Base-by-base conservation (phyloP, 306 rosid genomes). In the Vigna angularis region DNA sequence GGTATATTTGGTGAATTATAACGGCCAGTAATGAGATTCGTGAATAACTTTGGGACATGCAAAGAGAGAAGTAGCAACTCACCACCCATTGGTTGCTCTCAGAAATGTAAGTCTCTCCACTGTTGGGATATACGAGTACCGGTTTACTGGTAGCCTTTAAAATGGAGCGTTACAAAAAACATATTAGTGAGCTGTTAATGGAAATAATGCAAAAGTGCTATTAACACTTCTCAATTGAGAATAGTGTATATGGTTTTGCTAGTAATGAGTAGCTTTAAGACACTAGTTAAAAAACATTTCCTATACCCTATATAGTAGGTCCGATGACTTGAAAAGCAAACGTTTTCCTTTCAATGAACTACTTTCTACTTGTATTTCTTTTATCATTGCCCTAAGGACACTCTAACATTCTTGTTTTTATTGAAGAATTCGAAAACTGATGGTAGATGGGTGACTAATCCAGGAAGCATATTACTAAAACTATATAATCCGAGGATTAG, bases 91-190 rank as follows among this genome's bases (percentile, higher is more conserved):
- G 79, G 80, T 86, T 89, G 76, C 55, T 63, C 83, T 49, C 86
- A 76, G 90, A 86, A 79, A 82, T 84, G 26, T 92, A 94, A 75
- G 92, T 89, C 81, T 94, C 97, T 63, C 97, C 98, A 15, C 97
- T 92, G 88, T 92, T 94, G 62, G 97, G 98, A 85, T 94, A 94
- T 74, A 89, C 82, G 49, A 92, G 76, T 57, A 92, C 52, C 24
- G 97, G 91, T 77, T 92, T 94, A 57, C 71, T 79, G 52, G 98
- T 89, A 40, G 68, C 89, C 98, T 94, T 75, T 8, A 64, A 36
- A 36, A 64, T 9, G 28, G 49, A 9, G 70, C 9, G 49, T 63
- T 63, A 20, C 34, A 74, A 53, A 69, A 44, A 24, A 52, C 28
- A 14, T 13, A 66, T 18, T 38, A 17, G 30, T 65, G 9, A 9